phyloP scores from a whole-genome alignment of 2,329 filamentous ascomycete genomes.

The Hypocreales sp. region DNA sequence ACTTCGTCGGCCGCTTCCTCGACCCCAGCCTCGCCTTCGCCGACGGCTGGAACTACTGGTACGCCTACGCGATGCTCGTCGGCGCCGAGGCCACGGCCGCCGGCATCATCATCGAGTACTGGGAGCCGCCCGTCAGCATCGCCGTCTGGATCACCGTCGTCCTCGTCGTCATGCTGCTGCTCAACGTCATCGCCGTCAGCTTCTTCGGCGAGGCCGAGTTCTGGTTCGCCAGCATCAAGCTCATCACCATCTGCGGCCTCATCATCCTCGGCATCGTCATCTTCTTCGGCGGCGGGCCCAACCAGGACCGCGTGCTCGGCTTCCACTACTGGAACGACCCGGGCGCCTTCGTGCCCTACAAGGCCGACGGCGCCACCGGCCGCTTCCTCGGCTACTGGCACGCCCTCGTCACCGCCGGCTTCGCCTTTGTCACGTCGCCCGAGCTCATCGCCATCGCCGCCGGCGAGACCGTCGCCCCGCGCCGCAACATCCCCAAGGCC shows the following conservation, averaged over 20 bases:
- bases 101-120: slow-evolving; percentile 44
- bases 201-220: slow-evolving; percentile 48
- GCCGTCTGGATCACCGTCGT: slow-evolving; percentile 46
- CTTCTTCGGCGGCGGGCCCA: slow-evolving; percentile 38
- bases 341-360: slow-evolving; percentile 31
- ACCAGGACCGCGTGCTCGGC: slow-evolving; percentile 29
- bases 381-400: slow-evolving; percentile 44
- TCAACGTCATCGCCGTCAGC: slow-evolving; percentile 41
- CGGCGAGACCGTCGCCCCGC: slow-evolving; percentile 48
- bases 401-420: slow-evolving; percentile 40
- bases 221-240: slow-evolving; percentile 44
- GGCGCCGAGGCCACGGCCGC: slow-evolving; percentile 43
- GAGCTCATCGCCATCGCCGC: slow-evolving; percentile 50
- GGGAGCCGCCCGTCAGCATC: slow-evolving; percentile 33
- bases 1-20: slow-evolving; percentile 39
- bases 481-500: slow-evolving; percentile 51
- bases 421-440: slow-evolving; percentile 45
- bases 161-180: slow-evolving; percentile 32
- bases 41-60: slow-evolving; percentile 46
- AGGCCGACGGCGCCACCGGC: slow-evolving; percentile 28
- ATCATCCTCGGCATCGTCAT: slow-evolving; percentile 40
- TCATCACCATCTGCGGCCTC: slow-evolving; percentile 41
- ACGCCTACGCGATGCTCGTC: slow-evolving; percentile 42
- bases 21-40: slow-evolving; percentile 41
- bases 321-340: slow-evolving; percentile 22